Evolutionary conservation across 169 alveolate species (phyloP), one percentile per base, ranked within the genome.

Genomic region (Theileria equi): DNA sequence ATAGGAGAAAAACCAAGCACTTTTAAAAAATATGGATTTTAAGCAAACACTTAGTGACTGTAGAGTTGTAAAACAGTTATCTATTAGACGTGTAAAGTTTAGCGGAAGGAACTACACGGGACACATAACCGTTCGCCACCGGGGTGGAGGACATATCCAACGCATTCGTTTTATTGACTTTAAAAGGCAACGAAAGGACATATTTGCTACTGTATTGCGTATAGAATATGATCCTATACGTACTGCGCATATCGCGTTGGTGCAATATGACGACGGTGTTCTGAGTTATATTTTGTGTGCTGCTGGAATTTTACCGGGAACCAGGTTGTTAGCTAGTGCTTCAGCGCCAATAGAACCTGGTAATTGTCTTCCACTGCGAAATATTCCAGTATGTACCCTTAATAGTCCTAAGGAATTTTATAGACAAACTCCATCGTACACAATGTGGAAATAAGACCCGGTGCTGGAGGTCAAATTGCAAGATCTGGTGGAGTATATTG

Each of bases 181-280:
- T 72, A 90, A 89, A 84, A 64, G 96, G 26, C 91, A 88, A 19
- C 76, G 96, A 49, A 88, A 88, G 71, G 95, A 90, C 57, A 89
- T 92, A 32, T 89, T 76, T 36, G 87, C 92, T 13, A 88, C 96
- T 11, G 95, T 92, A 25, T 81, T 92, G 40, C 65, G 95, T 32
- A 86, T 90, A 13, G 95, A 90, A 69, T 88, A 90, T 55, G 90
- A 86, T 43, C 95, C 95, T 2, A 79, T 88, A 10, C 58, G 95
- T 40, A 80, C 92, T 28, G 90, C 95, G 29, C 93, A 90, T 62
- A 72, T 88, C 29, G 94, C 94, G 3, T 78, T 90, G 53, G 55
- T 90, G 26, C 96, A 92, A 81, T 91, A 92, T 69, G 91, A 88
- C 48, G 96, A 83, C 54, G 96, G 96, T 10, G 96, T 90, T 19